Base-by-base conservation (phyloP, 2,329 filamentous ascomycete genomes). In the Triangularia verruculosa region DNA sequence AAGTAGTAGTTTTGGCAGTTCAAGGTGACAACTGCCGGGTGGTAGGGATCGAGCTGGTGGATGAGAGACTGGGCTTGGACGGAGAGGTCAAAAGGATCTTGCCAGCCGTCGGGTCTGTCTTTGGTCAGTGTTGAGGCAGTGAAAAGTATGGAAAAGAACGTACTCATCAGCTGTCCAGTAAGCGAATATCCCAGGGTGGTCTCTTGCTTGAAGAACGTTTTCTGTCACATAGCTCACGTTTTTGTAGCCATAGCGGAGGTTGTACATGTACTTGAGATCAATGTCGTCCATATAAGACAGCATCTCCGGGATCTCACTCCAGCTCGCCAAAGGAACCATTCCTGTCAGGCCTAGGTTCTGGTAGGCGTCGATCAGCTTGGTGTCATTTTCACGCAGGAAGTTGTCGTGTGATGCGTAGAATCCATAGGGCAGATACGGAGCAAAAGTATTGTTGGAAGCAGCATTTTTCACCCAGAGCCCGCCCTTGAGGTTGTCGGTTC, bases 1-100 rank as follows among this genome's bases (percentile, higher is more conserved):
- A 85, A 88, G 73, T 86, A 81, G 74, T 85, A 88, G 74, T 88
- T 82, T 61, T 81, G 78, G 76, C 86, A 88, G 74, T 88, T 88
- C 53, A 89, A 78, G 1, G 82, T 82, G 3, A 87, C 75, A 1
- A 81, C 82, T 1, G 86, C 80, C 0, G 86, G 85, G 73, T 88
- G 86, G 73, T 88, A 88, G 0, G 82, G 83, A 72, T 89, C 86
- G 1, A 86, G 72, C 0, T 71, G 64, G 63, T 77, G 78, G 70
- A 87, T 79, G 5, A 78, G 70, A 32, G 77, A 70, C 69, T 82
- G 79, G 0, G 80, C 76, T 20, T 74, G 66, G 1, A 67, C 64
- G 0, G 83, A 79, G 0, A 78, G 77, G 63, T 82, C 76, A 61
- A 87, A 78, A 5, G 84, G 80, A 68, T 86, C 79, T 61, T 83